These are phyloP conservation scores for Aspergillus avenaceus DNA, from an alignment of 495 filamentous ascomycete genomes.

Conservation along the genomic window DNA sequence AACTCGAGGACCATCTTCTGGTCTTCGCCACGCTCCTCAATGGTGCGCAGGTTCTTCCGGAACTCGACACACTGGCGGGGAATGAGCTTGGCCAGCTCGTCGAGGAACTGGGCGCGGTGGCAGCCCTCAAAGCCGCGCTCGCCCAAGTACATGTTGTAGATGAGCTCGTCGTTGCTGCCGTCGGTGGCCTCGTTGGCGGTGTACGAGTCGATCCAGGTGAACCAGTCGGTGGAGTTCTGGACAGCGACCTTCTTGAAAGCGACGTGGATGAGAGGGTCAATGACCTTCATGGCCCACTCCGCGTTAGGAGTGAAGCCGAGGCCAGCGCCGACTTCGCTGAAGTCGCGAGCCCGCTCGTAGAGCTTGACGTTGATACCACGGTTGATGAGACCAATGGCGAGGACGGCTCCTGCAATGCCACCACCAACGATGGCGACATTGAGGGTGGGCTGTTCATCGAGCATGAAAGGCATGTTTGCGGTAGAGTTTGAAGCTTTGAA, in stretches of 20 bases:
- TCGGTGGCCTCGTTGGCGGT: constrained; percentile 21
- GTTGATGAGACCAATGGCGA: constrained; percentile 52
- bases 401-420: constrained; percentile 55
- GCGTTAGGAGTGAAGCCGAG: constrained; percentile 58
- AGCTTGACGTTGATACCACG: constrained; percentile 46
- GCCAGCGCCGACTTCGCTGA: constrained; percentile 57
- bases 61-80: constrained; percentile 38
- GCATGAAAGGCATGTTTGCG: too few relatives aligned
- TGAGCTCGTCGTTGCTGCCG: constrained; percentile 25
- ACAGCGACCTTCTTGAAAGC: too few relatives aligned
- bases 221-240: constrained; percentile 28
- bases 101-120: constrained; percentile 56
- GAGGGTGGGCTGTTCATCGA: too few relatives aligned
- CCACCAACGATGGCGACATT: constrained; percentile 56
- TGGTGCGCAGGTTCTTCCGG: constrained; percentile 25
- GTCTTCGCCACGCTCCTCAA: constrained; percentile 12
- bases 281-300: constrained; percentile 47
- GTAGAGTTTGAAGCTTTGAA: too few relatives aligned
- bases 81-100: constrained; percentile 53
- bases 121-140: constrained; percentile 31
- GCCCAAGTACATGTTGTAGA: background rate
- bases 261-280: too few relatives aligned
- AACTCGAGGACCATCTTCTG: constrained; percentile 22
- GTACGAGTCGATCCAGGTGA: constrained; percentile 32
- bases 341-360: constrained; percentile 51